Conservation (phyloP, 495 filamentous ascomycete species). For the Letharia lupina region DNA sequence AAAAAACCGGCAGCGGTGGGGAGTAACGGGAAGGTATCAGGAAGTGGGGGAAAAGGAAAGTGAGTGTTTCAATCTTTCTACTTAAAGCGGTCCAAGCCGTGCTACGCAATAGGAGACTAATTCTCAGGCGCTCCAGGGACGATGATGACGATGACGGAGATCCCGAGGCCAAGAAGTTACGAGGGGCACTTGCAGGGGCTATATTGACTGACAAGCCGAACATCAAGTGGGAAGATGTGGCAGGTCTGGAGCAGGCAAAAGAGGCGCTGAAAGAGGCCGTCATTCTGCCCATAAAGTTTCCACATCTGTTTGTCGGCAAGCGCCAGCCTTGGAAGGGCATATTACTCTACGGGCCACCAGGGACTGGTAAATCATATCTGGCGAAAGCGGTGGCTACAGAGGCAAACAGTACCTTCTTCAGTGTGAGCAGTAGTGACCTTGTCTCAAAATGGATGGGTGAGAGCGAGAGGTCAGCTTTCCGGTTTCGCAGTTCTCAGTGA, state of each 20-base stretch:
- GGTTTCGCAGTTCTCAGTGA: background rate
- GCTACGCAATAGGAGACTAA: background rate
- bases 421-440: conserved; percentile 90
- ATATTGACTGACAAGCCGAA: conserved; percentile 94
- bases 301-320: conserved; percentile 93
- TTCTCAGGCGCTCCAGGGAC: conserved; percentile 30
- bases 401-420: conserved; percentile 99
- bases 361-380: conserved; percentile 93
- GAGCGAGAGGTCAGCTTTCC: conserved; percentile 68
- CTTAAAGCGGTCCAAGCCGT: background rate
- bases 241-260: conserved; percentile 90
- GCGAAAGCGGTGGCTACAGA: conserved; percentile 97
- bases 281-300: conserved; percentile 94
- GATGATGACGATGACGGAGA: conserved; percentile 66
- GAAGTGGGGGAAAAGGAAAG: conserved; percentile 59
- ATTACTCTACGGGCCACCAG: conserved; percentile 88
- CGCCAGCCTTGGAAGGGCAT: conserved; percentile 98
- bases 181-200: conserved; percentile 81
- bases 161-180: conserved; percentile 88
- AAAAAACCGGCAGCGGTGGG: conserved; percentile 76
- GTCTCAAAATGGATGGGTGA: conserved; percentile 99
- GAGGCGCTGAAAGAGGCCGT: conserved; percentile 97
- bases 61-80: conserved; percentile 30
- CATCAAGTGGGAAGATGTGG: conserved; percentile 94
- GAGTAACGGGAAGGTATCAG: conserved; percentile 71